Base-by-base conservation (phyloP, 495 filamentous ascomycete species). In the Podospora bellae-mahoneyi region DNA sequence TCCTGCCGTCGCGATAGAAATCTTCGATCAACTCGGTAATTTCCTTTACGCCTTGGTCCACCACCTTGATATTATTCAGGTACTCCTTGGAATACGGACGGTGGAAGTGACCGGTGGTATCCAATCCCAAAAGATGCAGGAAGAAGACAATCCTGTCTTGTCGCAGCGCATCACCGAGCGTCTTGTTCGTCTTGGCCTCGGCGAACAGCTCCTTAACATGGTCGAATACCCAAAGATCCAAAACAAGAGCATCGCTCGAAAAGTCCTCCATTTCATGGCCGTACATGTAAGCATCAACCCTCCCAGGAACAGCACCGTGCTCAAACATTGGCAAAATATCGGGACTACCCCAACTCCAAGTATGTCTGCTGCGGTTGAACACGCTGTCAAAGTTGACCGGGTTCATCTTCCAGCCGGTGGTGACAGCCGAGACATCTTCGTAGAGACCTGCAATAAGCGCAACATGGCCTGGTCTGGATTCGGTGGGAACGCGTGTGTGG, bases 251-350 rank as follows among this genome's bases (percentile, higher is more conserved):
- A 75, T 97, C 93, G 30, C 80, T 73, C 15, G 92, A 94, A 76
- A 92, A 98, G 75, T 99, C 94, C 79, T 99, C 96, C 61, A 87
- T 84, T 61, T 97, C 93, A 32, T 91, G 87, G 20, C 83, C 86
- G 75, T 99, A 99, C 57, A 83, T 91, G 65, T 90, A 90, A 23
- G 91, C 89, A 77, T 97, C 92, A 10, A 99, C 89, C 66, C 90
- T 85, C 0, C 92, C 92, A 5, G 92, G 91, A n/a, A 90, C 88
- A 44, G 95, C 96, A 1, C 96, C 96, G 69, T 94, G 87, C 75
- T 96, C 87, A 75, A 99, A 99, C 96, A 99, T 99, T 13, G 88
- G 92, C 63, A 98, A 80, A 73, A 99, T 99, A 81, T 99, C 96
- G 15, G 94, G 94, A 73, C 94, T 97, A 7, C 96, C 95, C 96